Conservation (phyloP, 164 flowering plant genomes). For the Liquidambar formosana region DNA sequence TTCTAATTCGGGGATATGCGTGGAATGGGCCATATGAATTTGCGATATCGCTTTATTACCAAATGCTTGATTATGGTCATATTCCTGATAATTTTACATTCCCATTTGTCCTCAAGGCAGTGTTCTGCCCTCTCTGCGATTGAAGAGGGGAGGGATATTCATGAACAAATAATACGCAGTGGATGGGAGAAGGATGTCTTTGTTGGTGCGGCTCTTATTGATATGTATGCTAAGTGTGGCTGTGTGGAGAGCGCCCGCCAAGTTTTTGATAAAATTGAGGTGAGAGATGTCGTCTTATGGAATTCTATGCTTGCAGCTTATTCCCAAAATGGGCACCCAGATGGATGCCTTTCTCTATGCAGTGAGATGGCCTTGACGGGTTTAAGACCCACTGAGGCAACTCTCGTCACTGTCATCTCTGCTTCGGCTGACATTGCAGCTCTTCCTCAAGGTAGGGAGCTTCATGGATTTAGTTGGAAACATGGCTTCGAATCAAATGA, state of each 20-base stretch:
- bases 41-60: conserved; percentile 40
- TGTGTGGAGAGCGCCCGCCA: conserved; percentile 28
- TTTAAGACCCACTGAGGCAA: conserved; percentile 39
- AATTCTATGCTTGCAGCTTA: conserved; percentile 54
- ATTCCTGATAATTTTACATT: conserved; percentile 50
- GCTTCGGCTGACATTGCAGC: conserved; percentile 47
- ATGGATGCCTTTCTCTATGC: conserved; percentile 31
- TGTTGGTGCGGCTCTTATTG: conserved; percentile 51
- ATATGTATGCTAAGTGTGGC: conserved; percentile 58
- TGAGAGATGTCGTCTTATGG: conserved; percentile 48
- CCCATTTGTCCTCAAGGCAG: conserved; percentile 57
- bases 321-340: conserved; percentile 39
- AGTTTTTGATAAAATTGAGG: conserved; percentile 39
- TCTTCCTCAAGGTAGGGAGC: conserved; percentile 45
- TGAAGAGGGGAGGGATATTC: conserved; percentile 40
- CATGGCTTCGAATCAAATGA: conserved; percentile 39
- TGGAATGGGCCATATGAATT: conserved; percentile 46
- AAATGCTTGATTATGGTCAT: conserved; percentile 39
- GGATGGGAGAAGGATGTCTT: conserved; percentile 45
- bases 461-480: conserved; percentile 46
- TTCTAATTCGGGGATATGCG: conserved; percentile 51
- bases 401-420: conserved; percentile 41
- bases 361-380: conserved; percentile 33
- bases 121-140: conserved; percentile 41
- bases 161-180: conserved; percentile 24